Conservation (phyloP, 768 basidiomycete species). For the Coprinopsis strossmayeri region DNA sequence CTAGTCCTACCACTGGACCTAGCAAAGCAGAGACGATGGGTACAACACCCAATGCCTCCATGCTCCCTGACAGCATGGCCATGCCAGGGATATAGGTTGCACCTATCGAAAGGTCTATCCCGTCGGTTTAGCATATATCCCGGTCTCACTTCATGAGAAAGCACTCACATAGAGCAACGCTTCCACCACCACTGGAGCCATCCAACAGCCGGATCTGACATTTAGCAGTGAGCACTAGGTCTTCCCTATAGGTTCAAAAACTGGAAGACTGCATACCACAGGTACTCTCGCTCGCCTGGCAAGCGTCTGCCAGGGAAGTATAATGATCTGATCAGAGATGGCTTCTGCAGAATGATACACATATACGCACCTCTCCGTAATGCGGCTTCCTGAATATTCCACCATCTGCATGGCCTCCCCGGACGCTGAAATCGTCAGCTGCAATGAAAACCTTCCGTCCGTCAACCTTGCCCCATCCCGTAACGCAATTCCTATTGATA, state of each 20-base stretch:
- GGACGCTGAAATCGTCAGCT: constrained; percentile 36
- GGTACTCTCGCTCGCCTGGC: constrained; percentile 30
- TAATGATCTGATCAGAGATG: background rate
- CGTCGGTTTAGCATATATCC: background rate
- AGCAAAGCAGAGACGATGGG: constrained; percentile 32
- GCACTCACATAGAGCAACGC: constrained; percentile 29
- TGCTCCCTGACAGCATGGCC: constrained; percentile 28
- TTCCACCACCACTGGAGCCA: constrained; percentile 36
- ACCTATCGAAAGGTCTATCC: constrained; percentile 26
- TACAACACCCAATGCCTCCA: constrained; percentile 31
- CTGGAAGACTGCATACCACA: constrained; percentile 18
- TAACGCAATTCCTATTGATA: constrained; percentile 28
- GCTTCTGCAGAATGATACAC: too few relatives aligned
- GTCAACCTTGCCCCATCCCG: constrained; percentile 28
- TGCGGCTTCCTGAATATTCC: constrained; percentile 31
- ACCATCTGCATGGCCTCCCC: constrained; percentile 37
- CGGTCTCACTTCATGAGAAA: background rate
- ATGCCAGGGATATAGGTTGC: constrained; percentile 33
- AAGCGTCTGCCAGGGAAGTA: constrained; percentile 18
- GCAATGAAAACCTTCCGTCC: constrained; percentile 31
- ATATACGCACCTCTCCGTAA: constrained; percentile 29
- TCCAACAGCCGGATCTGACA: constrained; percentile 31
- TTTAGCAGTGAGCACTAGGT: background rate
- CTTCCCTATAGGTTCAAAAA: background rate
- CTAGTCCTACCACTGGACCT: constrained; percentile 34